Evolutionary conservation across 176 grass and related monocot species (phyloP), one percentile per base, ranked within the genome.

Genomic region (Secale cereale): DNA sequence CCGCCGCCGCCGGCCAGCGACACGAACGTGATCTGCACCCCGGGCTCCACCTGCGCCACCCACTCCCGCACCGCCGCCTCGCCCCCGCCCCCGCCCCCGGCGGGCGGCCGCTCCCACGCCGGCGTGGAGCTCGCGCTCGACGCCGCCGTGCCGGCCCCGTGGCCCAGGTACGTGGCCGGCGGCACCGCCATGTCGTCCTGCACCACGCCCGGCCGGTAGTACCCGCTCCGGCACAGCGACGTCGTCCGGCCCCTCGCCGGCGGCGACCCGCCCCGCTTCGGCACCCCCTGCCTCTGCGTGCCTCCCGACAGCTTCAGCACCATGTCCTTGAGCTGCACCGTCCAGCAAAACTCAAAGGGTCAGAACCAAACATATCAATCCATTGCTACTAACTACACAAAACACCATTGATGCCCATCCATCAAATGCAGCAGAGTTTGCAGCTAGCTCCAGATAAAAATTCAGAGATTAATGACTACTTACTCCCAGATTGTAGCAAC

Each of bases 21-120:
- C 27, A 94, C 89, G 85, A 99, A 99, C 27, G 97, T 99, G 88
- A 99, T 99, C 74, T 96, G 93, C 67, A 99, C 94, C 2, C 97
- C 97, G 7, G 94, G 94, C 86, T 99, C 97, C 6, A 99, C 97
- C 81, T 99, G 97, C 37, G 97, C 94, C 83, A 91, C 82, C 97
- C 97, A 96, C 84, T 99, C 97, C 67, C 89, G 30, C 16, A 75
- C 72, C 16, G 72, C 72, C 26, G 66, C 81, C 60, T 84, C 89
- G 29, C 84, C 79, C 16, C 85, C 72, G 7, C 67, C 67, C 15
- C 5, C 26, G 19, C n/a, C n/a, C 4, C 70, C 70, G 7, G 19
- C 48, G 70, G 70, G 8, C 4, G 57, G 8, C n/a, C 69, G 17
- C 46, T 74, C 85, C 89, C 65, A 82, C 72, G 90, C 86, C 48